Percentiles rank a stretch among this genome's conserved stretches.
Conservation (phyloP, 2,329 filamentous ascomycete genomes). For the Aspergillus flavus region DNA sequence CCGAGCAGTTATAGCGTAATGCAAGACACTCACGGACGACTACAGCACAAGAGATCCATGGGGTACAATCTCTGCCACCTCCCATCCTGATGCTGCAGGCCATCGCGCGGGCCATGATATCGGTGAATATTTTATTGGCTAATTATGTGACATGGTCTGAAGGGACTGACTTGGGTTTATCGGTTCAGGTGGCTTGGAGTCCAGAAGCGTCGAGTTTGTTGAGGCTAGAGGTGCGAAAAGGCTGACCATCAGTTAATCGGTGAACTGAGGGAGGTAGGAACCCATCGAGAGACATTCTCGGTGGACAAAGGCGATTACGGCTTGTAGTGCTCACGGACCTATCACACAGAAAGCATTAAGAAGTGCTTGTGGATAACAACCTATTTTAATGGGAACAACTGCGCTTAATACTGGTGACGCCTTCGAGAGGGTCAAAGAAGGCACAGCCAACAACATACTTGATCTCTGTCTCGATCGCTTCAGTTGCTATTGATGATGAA, state of each 20-base stretch:
- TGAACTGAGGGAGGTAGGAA: background rate
- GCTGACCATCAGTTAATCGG: background rate
- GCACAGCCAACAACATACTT: background rate
- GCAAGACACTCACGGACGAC: background rate
- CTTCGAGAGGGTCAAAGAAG: background rate
- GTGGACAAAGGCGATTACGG: background rate
- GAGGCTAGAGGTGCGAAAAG: background rate
- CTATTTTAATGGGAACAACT: background rate
- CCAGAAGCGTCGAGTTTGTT: background rate
- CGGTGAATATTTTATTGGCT: background rate
- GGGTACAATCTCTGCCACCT: background rate
- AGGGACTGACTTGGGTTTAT: background rate
- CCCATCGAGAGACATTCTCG: background rate
- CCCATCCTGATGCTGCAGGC: background rate
- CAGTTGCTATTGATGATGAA: background rate
- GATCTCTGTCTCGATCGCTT: background rate
- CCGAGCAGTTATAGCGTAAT: too few species aligned
- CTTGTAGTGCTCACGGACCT: background rate
- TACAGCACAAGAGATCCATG: background rate
- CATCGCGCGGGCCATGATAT: background rate
- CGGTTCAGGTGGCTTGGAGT: background rate
- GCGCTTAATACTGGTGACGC: background rate
- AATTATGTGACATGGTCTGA: background rate
- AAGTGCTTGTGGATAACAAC: background rate
- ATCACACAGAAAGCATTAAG: background rate